Evolutionary conservation across 495 filamentous ascomycete genomes (phyloP).

Genomic region (Beverwykella pulmonaria): DNA sequence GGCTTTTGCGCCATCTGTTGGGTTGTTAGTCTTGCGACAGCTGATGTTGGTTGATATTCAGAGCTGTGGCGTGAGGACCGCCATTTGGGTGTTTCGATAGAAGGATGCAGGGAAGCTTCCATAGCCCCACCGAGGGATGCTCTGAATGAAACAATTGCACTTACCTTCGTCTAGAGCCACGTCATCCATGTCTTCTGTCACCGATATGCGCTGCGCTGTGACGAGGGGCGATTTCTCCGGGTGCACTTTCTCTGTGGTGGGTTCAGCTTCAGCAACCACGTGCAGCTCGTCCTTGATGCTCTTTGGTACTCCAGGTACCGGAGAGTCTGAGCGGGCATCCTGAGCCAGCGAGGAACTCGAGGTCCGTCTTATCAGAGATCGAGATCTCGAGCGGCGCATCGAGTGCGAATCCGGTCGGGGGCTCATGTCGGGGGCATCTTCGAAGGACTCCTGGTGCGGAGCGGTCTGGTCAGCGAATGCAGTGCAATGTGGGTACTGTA

Average conservation of each 20-base stretch:
- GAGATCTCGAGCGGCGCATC: slow-evolving; percentile 31
- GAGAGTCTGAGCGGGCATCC: slow-evolving; percentile 24
- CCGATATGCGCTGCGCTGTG: slow-evolving; percentile 36
- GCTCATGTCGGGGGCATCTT: slow-evolving; percentile 39
- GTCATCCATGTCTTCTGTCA: slow-evolving; percentile 39
- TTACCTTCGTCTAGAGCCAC: slow-evolving; percentile 40
- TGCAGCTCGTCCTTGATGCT: not conserved
- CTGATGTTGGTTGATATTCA: not conserved
- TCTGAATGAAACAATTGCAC: not conserved
- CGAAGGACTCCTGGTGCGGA: slow-evolving; percentile 33
- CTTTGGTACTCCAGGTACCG: slow-evolving; percentile 25
- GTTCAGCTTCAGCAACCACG: not conserved
- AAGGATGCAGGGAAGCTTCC: not conserved
- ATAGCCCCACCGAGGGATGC: not conserved
- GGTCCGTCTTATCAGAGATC: slow-evolving; percentile 23
- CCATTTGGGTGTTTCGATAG: not conserved
- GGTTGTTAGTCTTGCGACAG: slow-evolving; percentile 14
- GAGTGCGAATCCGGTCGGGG: slow-evolving; percentile 34
- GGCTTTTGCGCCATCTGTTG: slow-evolving; percentile 22
- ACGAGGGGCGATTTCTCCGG: slow-evolving; percentile 30
- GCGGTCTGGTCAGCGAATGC: slow-evolving; percentile 17
- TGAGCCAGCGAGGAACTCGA: slow-evolving; percentile 25
- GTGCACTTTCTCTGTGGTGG: not conserved
- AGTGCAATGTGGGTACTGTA: not conserved
- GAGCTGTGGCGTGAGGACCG: not conserved